Evolutionary conservation across 202 grass and related monocot species (phyloP).

Genomic region (Panicum virgatum): DNA sequence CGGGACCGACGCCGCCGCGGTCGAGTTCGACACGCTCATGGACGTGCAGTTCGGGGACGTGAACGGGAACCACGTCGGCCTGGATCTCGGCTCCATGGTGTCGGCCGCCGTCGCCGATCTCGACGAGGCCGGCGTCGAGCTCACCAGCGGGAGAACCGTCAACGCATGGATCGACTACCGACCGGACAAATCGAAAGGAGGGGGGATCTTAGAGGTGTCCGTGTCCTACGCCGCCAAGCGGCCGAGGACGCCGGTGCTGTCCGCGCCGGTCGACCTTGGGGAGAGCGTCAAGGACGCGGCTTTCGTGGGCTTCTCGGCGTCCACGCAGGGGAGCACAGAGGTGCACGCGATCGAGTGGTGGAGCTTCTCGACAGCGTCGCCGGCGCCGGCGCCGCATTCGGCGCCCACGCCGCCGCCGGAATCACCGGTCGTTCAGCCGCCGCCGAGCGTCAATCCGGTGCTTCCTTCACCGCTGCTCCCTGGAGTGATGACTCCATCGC

Average conservation of each 20-base stretch:
- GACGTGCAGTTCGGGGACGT: slow-evolving; percentile 77
- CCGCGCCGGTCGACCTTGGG: slow-evolving; percentile 52
- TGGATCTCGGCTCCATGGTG: slow-evolving; percentile 79
- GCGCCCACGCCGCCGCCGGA: slow-evolving; percentile 23
- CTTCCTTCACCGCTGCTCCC: slow-evolving; percentile 37
- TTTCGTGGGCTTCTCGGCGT: slow-evolving; percentile 75
- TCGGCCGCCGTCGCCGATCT: slow-evolving; percentile 66
- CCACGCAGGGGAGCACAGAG: slow-evolving; percentile 96
- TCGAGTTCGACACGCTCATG: slow-evolving; percentile 93
- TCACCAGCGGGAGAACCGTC: slow-evolving; percentile 61
- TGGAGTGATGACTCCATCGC: not conserved
- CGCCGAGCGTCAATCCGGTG: not conserved
- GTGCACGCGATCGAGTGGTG: slow-evolving; percentile 92
- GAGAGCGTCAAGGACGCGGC: slow-evolving; percentile 45
- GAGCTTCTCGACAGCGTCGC: slow-evolving; percentile 65
- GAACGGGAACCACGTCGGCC: slow-evolving; percentile 74
- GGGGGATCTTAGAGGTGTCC: slow-evolving; percentile 48
- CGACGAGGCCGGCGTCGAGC: slow-evolving; percentile 43
- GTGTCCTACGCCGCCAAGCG: slow-evolving; percentile 62
- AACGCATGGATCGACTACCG: slow-evolving; percentile 80
- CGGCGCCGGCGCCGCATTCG: not conserved
- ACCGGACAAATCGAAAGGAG: not conserved
- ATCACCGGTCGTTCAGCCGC: not conserved
- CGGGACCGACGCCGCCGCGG: slow-evolving; percentile 53
- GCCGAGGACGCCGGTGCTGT: slow-evolving; percentile 54